Percentiles rank a stretch among this genome's conserved stretches.
Evolutionary conservation across 1,284 basidiomycete species (phyloP).

Genomic region (Melampsora occidentalis): DNA sequence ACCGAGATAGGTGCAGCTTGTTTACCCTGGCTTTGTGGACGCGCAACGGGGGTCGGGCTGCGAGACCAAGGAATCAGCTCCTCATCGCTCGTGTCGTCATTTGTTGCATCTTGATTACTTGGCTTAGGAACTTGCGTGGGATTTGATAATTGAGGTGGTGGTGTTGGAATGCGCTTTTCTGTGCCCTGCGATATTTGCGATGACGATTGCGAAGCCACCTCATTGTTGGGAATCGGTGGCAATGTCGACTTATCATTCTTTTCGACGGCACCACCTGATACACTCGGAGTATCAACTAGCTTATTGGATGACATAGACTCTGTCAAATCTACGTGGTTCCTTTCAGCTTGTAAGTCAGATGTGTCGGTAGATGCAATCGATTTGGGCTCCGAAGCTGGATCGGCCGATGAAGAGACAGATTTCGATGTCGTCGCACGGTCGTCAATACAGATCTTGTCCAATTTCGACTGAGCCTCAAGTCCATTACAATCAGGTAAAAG

Average conservation of each 20-base stretch:
- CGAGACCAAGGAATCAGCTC: constrained; percentile 36
- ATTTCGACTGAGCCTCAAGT: no score
- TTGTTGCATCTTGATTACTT: not conserved
- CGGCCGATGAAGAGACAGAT: not conserved
- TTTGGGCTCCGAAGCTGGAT: not conserved
- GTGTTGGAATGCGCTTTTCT: not conserved
- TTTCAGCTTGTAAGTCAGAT: not conserved
- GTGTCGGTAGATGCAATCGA: not conserved
- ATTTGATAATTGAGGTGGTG: not conserved
- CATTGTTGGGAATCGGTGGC: not conserved
- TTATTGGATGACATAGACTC: not conserved
- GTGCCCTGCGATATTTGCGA: not conserved
- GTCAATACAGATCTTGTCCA: not conserved
- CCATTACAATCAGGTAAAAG: no score
- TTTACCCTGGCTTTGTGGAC: not conserved
- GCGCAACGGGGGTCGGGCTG: constrained; percentile 7
- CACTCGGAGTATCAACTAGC: not conserved
- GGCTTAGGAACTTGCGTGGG: not conserved
- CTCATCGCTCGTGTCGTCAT: not conserved
- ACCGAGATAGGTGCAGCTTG: not conserved
- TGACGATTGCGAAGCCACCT: not conserved
- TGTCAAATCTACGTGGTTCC: not conserved
- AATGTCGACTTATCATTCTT: not conserved
- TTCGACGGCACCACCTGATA: not conserved
- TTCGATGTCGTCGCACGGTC: not conserved